Evolutionary conservation across 768 basidiomycete species (phyloP).

Genomic region (Leccinum aurantiacum): DNA sequence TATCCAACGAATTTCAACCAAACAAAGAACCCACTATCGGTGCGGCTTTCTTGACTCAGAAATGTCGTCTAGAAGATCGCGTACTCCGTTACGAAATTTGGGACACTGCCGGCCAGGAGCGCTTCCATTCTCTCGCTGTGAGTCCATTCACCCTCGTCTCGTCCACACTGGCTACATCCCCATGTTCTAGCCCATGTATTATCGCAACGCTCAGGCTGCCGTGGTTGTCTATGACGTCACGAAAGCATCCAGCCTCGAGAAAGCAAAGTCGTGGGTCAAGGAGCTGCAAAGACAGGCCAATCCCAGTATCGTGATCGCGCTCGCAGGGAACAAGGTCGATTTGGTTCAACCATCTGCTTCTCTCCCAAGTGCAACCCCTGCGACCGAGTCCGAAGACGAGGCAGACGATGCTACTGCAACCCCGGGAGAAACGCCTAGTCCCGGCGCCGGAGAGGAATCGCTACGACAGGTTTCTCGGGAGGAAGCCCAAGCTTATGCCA

Average conservation of each 20-base stretch:
- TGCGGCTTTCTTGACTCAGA: conserved; percentile 93
- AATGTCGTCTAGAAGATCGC: conserved; percentile 92
- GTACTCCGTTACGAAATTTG: conserved; percentile 95
- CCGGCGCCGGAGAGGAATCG: conserved; percentile 59
- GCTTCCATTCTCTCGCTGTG: conserved; percentile 95
- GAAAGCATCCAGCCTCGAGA: conserved; percentile 92
- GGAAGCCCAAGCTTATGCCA: conserved; percentile 95
- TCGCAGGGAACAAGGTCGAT: conserved; percentile 97
- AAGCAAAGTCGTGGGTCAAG: conserved; percentile 99
- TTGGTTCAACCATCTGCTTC: conserved; percentile 70
- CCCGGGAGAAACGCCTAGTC: conserved; percentile 64
- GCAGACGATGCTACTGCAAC: conserved; percentile 91
- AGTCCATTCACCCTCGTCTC: conserved; percentile 32
- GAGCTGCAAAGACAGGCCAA: conserved; percentile 98
- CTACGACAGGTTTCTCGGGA: conserved; percentile 89
- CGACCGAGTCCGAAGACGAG: conserved; percentile 81
- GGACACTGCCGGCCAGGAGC: conserved; percentile 95
- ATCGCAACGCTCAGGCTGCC: conserved; percentile 96
- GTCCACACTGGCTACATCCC: conserved; percentile 10
- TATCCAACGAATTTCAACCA: conserved; percentile 96
- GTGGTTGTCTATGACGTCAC: conserved; percentile 99
- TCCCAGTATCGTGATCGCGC: conserved; percentile 97
- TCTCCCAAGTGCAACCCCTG: conserved; percentile 41
- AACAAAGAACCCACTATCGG: conserved; percentile 99
- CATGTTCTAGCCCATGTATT: conserved; percentile 85